Evolutionary conservation across 371 early-diverging fungal genomes (phyloP).

Genomic region (Mucor irregularis): DNA sequence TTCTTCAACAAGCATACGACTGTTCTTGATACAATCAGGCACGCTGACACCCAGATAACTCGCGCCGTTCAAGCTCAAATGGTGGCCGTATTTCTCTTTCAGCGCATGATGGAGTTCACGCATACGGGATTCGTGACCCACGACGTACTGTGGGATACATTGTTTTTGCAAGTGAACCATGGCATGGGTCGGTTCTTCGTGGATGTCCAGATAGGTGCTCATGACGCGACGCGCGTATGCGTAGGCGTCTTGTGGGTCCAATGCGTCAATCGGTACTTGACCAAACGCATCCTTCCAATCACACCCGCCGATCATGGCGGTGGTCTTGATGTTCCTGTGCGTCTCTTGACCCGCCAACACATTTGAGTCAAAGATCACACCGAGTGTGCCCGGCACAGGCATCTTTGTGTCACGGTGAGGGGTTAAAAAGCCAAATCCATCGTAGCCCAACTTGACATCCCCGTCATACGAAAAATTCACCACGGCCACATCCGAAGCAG

Average conservation of each 20-base stretch:
- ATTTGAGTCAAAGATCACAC: slow-evolving; percentile 91
- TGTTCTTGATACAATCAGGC: slow-evolving; percentile 81
- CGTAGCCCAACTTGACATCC: slow-evolving; percentile 46
- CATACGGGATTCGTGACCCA: slow-evolving; percentile 78
- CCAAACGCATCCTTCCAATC: slow-evolving; percentile 60
- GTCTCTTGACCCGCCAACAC: slow-evolving; percentile 71
- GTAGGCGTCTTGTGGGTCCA: slow-evolving; percentile 33
- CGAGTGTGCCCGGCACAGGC: slow-evolving; percentile 65
- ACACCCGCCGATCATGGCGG: slow-evolving; percentile 93
- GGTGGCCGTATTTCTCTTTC: slow-evolving; percentile 44
- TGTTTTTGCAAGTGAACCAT: slow-evolving; percentile 61
- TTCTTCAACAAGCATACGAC: slow-evolving; percentile 65
- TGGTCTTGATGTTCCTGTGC: slow-evolving; percentile 33
- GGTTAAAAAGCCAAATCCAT: slow-evolving; percentile 92
- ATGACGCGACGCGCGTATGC: slow-evolving; percentile 40
- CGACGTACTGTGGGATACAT: slow-evolving; percentile 92
- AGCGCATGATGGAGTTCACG: slow-evolving; percentile 55
- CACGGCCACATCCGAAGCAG: slow-evolving; percentile 80
- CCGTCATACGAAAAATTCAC: slow-evolving; percentile 78
- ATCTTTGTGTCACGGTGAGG: slow-evolving; percentile 60
- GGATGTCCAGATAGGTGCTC: slow-evolving; percentile 56
- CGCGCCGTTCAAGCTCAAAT: slow-evolving; percentile 77
- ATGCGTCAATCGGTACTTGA: slow-evolving; percentile 20
- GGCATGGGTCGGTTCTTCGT: slow-evolving; percentile 50
- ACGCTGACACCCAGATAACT: slow-evolving; percentile 87